Percentiles rank a stretch among this genome's conserved stretches.
These are phyloP conservation scores for Aureobasidium namibiae DNA, from an alignment of 2,329 filamentous ascomycete genomes.

Conservation along the genomic window DNA sequence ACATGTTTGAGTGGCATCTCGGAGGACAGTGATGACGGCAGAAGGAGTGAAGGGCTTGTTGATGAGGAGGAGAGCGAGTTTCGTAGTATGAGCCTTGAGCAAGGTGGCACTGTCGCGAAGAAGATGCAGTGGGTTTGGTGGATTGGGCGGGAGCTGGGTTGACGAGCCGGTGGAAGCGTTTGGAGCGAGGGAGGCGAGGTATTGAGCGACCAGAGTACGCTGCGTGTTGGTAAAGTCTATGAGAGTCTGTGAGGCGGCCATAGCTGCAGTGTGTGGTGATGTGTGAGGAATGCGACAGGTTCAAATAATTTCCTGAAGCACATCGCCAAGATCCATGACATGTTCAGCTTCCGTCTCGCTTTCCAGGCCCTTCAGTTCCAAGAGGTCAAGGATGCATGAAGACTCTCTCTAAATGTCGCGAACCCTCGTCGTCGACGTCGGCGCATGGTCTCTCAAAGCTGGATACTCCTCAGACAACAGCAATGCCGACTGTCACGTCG, in stretches of 20 bases:
- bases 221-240: conserved; percentile 24
- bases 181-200: conserved; percentile 22
- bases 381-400: background rate
- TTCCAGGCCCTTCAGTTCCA: too few species aligned
- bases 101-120: conserved; percentile 64
- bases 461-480: conserved; percentile 49
- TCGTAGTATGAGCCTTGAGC: conserved; percentile 75
- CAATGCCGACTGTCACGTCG: conserved; percentile 47
- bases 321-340: background rate
- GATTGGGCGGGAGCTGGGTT: conserved; percentile 21
- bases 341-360: too few species aligned
- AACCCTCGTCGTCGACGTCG: conserved; percentile 70
- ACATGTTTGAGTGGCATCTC: conserved; percentile 63
- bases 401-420: conserved; percentile 5
- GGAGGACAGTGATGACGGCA: conserved; percentile 62
- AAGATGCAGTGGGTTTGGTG: conserved; percentile 53
- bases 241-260: conserved; percentile 22
- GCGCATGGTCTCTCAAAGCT: conserved; percentile 83
- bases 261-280: conserved; percentile 12
- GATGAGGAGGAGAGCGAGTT: conserved; percentile 76
- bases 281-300: background rate
- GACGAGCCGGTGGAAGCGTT: conserved; percentile 16
- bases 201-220: conserved; percentile 25
- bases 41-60: conserved; percentile 79
- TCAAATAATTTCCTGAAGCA: background rate